Evolutionary conservation across 2,329 filamentous ascomycete species (phyloP), one percentile per base, ranked within the genome.

Genomic region (Sporothrix schenckii): DNA sequence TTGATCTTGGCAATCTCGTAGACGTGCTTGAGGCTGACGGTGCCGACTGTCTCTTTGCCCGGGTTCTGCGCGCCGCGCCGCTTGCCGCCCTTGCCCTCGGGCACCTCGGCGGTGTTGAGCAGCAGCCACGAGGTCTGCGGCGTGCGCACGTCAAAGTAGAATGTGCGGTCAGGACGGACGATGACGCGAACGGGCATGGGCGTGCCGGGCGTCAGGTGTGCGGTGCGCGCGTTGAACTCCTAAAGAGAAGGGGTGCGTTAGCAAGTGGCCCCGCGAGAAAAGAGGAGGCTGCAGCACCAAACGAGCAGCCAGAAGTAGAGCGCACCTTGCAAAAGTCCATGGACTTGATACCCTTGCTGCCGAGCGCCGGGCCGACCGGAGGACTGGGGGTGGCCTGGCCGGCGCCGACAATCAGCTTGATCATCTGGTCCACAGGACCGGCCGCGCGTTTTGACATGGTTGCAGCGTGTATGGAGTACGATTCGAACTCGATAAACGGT

Each of bases 1-100:
- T 99, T 99, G 78, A 99, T 96, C 85, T 92, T 94, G 74, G 95
- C 95, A 80, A 99, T 98, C 83, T 98, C 94, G 82, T 93, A 98
- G 27, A 99, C 84, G 82, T 99, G 95, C 85, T 99, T 99, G 77
- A 99, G 82, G 76, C 91, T 95, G 70, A 99, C 86, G 3, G 88
- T 91, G 71, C 94, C 95, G n/a, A 97, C 88, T 9, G 83, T 88
- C 75, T 97, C 92, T 72, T 90, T 85, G 0, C 90, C 91, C 0
- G 92, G 91, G 69, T 89, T 91, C 77, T 84, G 85, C 0, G 93
- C 92, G 14, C 93, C 95, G 77, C 93, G 87, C 75, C 93, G 84
- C 77, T 92, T 91, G 76, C 90, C 90, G 80, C 94, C 92, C 77
- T 89, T 93, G 70, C 86, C 85, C 60, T 86, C 79, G 7, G 90